Conservation (phyloP, 2,329 filamentous ascomycete genomes). For the Xylariaceae sp. region DNA sequence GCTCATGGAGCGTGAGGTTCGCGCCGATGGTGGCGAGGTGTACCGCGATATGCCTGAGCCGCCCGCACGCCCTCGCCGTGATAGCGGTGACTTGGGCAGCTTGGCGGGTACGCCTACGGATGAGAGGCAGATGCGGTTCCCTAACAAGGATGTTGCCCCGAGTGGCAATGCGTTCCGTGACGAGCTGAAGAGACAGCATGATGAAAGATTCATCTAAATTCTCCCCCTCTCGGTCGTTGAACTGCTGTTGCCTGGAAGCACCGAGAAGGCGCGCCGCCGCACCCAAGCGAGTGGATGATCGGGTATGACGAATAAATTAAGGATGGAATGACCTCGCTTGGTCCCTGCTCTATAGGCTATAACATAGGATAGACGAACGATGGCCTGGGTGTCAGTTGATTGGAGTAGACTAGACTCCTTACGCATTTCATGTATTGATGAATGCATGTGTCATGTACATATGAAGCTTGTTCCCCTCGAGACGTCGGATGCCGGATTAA, state of each 20-base stretch:
- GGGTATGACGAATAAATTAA: no score
- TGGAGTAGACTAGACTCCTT: no score
- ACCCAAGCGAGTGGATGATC: no score
- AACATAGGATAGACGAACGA: no score
- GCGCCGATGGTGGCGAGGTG: slow-evolving; percentile 27
- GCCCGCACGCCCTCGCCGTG: slow-evolving; percentile 32
- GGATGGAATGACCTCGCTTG: no score
- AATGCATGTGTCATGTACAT: no score
- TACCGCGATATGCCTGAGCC: slow-evolving; percentile 36
- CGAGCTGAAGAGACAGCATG: slow-evolving; percentile 46
- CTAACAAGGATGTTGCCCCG: slow-evolving; percentile 3
- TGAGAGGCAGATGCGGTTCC: slow-evolving; percentile 38
- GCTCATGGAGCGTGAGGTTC: slow-evolving; percentile 38
- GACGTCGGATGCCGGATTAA: no score
- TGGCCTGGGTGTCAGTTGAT: no score
- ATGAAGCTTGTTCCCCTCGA: no score
- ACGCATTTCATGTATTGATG: no score
- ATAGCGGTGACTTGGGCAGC: slow-evolving; percentile 49
- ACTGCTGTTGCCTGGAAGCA: not conserved
- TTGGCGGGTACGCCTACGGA: slow-evolving; percentile 45
- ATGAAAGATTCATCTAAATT: slow-evolving; percentile 36
- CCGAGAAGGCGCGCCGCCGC: not conserved
- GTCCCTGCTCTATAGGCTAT: no score
- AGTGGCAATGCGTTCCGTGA: slow-evolving; percentile 45
- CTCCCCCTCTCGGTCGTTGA: not conserved